phyloP scores from a whole-genome alignment of 2,329 filamentous ascomycete genomes.

The Allantophomopsis lycopodina region DNA sequence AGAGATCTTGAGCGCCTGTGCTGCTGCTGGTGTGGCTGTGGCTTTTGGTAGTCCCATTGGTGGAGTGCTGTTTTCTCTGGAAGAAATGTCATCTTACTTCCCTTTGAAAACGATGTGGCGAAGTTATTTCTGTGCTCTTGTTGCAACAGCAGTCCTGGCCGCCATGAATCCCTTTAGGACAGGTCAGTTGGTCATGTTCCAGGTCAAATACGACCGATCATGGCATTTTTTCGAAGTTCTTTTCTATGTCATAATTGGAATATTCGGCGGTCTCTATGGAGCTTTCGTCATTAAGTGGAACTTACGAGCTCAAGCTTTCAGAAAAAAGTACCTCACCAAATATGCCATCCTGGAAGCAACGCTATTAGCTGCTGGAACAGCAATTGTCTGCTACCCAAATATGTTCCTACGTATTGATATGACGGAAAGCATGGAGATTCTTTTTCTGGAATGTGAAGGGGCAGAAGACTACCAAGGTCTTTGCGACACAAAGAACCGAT shows the following conservation, averaged over 20 bases:
- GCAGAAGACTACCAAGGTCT: conserved; percentile 79
- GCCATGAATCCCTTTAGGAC: conserved; percentile 97
- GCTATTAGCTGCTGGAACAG: conserved; percentile 68
- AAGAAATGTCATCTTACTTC: conserved; percentile 96
- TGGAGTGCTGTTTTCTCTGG: conserved; percentile 88
- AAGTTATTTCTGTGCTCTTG: conserved; percentile 93
- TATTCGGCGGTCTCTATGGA: conserved; percentile 90
- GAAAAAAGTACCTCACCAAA: conserved; percentile 77
- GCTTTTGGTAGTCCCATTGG: conserved; percentile 97
- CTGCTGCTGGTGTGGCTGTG: conserved; percentile 88
- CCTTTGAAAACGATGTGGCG: conserved; percentile 96
- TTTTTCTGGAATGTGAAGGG: conserved; percentile 88
- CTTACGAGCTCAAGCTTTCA: conserved; percentile 75
- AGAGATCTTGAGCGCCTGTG: conserved; percentile 88
- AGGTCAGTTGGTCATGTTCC: conserved; percentile 98
- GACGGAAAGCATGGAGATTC: conserved; percentile 98
- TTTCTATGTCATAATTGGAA: conserved; percentile 82
- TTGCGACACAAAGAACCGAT: conserved; percentile 66
- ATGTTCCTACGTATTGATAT: conserved; percentile 93
- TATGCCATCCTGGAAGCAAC: conserved; percentile 83
- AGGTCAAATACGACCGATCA: conserved; percentile 84
- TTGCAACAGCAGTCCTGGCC: conserved; percentile 82
- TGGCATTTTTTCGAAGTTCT: conserved; percentile 97
- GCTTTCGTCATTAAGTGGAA: conserved; percentile 99
- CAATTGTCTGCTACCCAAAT: conserved; percentile 92